Evolutionary conservation across 108 stramenopile genomes (phyloP).

Genomic region (Epithemia pelagica): DNA sequence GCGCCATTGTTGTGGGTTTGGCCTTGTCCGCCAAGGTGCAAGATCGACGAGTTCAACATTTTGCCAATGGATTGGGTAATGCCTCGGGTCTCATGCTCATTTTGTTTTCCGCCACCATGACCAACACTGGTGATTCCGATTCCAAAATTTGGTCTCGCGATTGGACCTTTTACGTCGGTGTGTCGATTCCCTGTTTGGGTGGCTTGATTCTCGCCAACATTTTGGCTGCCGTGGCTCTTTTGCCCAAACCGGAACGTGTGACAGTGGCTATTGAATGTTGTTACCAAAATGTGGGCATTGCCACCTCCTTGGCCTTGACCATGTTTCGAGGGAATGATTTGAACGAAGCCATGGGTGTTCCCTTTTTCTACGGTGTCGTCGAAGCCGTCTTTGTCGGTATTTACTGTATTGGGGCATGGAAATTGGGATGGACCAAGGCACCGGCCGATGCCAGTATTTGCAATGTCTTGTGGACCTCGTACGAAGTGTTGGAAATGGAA

Average conservation of each 20-base stretch:
- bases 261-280: slow-evolving; percentile 75
- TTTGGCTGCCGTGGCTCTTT: slow-evolving; percentile 26
- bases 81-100: slow-evolving; percentile 52
- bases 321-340: slow-evolving; percentile 67
- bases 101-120: slow-evolving; percentile 57
- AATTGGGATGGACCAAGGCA: slow-evolving; percentile 60
- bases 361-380: slow-evolving; percentile 57
- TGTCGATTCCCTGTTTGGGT: slow-evolving; percentile 51
- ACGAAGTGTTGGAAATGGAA: slow-evolving; percentile 30
- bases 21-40: slow-evolving; percentile 37
- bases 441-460: slow-evolving; percentile 43
- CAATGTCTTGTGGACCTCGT: slow-evolving; percentile 33
- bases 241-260: slow-evolving; percentile 66
- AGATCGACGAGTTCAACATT: slow-evolving; percentile 47
- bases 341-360: slow-evolving; percentile 60
- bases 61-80: slow-evolving; percentile 54
- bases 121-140: slow-evolving; percentile 49
- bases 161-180: slow-evolving; percentile 66
- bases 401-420: slow-evolving; percentile 48
- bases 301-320: slow-evolving; percentile 58
- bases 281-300: slow-evolving; percentile 89
- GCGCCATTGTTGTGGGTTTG: slow-evolving; percentile 65
- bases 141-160: slow-evolving; percentile 59
- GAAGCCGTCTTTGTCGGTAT: slow-evolving; percentile 43
- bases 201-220: slow-evolving; percentile 58